These are phyloP conservation scores for Digitaria exilis DNA, from an alignment of 202 grass and related monocot genomes.

Conservation along the genomic window DNA sequence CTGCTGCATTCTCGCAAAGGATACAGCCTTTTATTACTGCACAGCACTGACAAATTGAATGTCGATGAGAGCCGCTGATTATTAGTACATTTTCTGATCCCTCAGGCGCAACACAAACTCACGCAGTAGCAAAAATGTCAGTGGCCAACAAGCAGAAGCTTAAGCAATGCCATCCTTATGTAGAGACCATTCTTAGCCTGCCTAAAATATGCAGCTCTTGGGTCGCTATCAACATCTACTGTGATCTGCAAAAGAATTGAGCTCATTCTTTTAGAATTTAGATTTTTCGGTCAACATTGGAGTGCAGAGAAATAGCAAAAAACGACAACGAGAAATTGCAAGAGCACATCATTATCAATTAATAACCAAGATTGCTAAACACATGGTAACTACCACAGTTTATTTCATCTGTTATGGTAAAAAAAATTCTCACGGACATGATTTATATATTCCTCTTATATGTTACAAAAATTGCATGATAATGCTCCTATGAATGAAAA, in stretches of 20 bases:
- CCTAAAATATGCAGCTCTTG: conserved; percentile 90
- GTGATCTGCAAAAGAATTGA: conserved; percentile 63
- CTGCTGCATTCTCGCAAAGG: conserved; percentile 20
- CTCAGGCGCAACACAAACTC: not conserved
- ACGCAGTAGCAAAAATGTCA: conserved; percentile 32
- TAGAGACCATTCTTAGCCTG: conserved; percentile 93
- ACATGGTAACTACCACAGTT: not conserved
- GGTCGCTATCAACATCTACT: conserved; percentile 69
- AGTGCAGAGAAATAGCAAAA: not conserved
- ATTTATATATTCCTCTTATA: not conserved
- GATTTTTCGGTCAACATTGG: not conserved
- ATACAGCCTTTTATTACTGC: conserved; percentile 22
- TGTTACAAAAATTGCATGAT: not conserved
- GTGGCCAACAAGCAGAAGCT: conserved; percentile 78
- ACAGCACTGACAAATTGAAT: not conserved
- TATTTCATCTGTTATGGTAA: not conserved
- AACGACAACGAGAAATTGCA: not conserved
- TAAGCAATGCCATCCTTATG: conserved; percentile 90
- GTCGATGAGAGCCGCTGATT: not conserved
- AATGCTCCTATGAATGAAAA: not conserved
- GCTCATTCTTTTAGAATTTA: too few relatives aligned
- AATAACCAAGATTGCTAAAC: not conserved
- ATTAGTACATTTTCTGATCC: conserved; percentile 12
- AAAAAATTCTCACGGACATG: not conserved
- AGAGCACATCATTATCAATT: not conserved